Conservation (phyloP, 1,139 yeast species). For the Candida pseudoviswanathii region DNA sequence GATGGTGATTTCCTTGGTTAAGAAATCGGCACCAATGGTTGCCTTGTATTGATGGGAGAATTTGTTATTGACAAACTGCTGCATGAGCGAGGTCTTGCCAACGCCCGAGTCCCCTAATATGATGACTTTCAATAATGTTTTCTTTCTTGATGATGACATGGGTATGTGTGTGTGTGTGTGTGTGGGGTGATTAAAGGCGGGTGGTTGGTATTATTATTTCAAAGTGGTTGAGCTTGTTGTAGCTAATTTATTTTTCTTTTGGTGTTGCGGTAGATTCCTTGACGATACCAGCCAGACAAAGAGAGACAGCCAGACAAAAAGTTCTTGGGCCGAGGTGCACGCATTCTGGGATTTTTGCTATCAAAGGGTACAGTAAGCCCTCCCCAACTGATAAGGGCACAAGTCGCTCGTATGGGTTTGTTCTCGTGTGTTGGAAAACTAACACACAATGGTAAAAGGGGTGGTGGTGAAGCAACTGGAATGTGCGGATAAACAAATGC, state of each 20-base stretch:
- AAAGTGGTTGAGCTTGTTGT: background rate
- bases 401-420: too few species aligned
- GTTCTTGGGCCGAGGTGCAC: too few species aligned
- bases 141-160: slow-evolving; percentile 82
- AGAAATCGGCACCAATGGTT: slow-evolving; percentile 95
- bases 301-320: background rate
- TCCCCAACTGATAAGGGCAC: too few species aligned
- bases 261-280: background rate
- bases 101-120: slow-evolving; percentile 97
- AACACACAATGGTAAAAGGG: too few species aligned
- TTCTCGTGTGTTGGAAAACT: too few species aligned
- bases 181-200: background rate
- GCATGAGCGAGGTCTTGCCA: slow-evolving; percentile 95
- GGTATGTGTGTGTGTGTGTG: background rate
- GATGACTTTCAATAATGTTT: slow-evolving; percentile 89
- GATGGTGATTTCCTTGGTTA: slow-evolving; percentile 84
- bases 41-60: slow-evolving; percentile 96
- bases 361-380: too few species aligned
- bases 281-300: background rate
- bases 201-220: too few species aligned
- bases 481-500: too few species aligned
- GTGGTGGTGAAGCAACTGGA: too few species aligned
- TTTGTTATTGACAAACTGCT: slow-evolving; percentile 93
- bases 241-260: background rate
- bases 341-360: too few species aligned